phyloP scores from a whole-genome alignment of 768 basidiomycete species.

The Suillus hirtellus region DNA sequence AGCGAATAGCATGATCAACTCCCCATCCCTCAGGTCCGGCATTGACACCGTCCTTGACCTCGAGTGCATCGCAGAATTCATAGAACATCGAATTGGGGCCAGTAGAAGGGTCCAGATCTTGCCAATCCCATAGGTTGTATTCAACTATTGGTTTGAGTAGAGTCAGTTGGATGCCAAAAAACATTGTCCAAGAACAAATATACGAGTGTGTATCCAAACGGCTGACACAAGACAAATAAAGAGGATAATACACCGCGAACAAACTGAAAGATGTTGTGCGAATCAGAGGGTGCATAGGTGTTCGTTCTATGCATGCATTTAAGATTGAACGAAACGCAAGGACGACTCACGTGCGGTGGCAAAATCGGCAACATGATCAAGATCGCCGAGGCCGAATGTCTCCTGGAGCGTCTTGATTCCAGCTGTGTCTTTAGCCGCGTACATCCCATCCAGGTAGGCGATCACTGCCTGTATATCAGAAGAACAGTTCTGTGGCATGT shows the following conservation, averaged over 20 bases:
- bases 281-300: background rate
- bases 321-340: background rate
- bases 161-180: background rate
- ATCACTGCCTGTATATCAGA: slow-evolving; percentile 68
- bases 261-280: background rate
- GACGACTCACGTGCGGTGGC: slow-evolving; percentile 50
- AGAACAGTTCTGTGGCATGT: slow-evolving; percentile 75
- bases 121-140: slow-evolving; percentile 62
- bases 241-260: background rate
- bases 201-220: background rate
- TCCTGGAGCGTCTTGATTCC: slow-evolving; percentile 58
- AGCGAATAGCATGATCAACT: slow-evolving; percentile 54
- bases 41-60: slow-evolving; percentile 37
- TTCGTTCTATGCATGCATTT: background rate
- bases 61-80: slow-evolving; percentile 42
- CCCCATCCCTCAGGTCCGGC: slow-evolving; percentile 60
- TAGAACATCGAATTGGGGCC: slow-evolving; percentile 41
- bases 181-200: too few relatives aligned
- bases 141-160: slow-evolving; percentile 24
- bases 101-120: slow-evolving; percentile 49
- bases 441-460: slow-evolving; percentile 57
- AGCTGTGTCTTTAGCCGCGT: slow-evolving; percentile 40
- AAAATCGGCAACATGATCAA: slow-evolving; percentile 67
- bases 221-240: background rate
- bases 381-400: slow-evolving; percentile 53